Evolutionary conservation across 768 basidiomycete genomes (phyloP).

Genomic region (Mycena olivaceomarginata): DNA sequence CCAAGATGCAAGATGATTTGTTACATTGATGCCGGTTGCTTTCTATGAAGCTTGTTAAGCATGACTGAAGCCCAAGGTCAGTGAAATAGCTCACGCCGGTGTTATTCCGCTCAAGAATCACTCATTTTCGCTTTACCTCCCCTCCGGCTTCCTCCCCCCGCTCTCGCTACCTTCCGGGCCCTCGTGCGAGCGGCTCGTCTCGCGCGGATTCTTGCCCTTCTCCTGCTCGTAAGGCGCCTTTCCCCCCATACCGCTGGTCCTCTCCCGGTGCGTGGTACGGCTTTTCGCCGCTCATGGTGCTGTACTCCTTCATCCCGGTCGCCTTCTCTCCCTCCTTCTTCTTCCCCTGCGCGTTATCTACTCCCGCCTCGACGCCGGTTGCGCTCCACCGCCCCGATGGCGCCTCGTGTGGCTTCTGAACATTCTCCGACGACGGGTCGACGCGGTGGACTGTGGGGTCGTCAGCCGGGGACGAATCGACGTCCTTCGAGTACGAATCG

Average conservation of each 20-base stretch:
- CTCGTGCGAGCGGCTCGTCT: slow-evolving; percentile 58
- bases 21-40: background rate
- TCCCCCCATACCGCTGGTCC: slow-evolving; percentile 51
- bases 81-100: background rate
- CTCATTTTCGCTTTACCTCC: slow-evolving; percentile 33
- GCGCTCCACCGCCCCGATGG: slow-evolving; percentile 68
- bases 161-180: slow-evolving; percentile 62
- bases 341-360: slow-evolving; percentile 54
- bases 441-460: slow-evolving; percentile 67
- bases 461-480: slow-evolving; percentile 64
- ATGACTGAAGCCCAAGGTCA: background rate
- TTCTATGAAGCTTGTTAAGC: background rate
- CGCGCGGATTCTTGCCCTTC: slow-evolving; percentile 47
- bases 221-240: slow-evolving; percentile 25
- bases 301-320: slow-evolving; percentile 49
- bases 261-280: slow-evolving; percentile 48
- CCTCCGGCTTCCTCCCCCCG: slow-evolving; percentile 58
- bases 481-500: slow-evolving; percentile 69
- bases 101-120: background rate
- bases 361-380: slow-evolving; percentile 61
- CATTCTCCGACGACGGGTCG: slow-evolving; percentile 64
- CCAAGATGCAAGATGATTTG: background rate
- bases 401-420: slow-evolving; percentile 69
- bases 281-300: slow-evolving; percentile 47
- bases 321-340: slow-evolving; percentile 56